Evolutionary conservation across 805 yeast genomes (phyloP).

Genomic region (Candida verbasci): DNA sequence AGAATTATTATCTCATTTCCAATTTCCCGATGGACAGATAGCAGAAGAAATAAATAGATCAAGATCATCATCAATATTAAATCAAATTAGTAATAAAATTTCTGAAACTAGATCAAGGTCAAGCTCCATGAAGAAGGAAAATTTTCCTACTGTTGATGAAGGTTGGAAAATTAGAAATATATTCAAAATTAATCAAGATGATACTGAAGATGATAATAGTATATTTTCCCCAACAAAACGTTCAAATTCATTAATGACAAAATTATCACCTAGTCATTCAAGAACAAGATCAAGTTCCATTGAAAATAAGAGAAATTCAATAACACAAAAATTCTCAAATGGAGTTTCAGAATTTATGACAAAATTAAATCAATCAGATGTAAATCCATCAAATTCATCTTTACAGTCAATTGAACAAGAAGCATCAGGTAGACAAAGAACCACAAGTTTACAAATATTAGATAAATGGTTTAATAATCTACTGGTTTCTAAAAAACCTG

Average conservation of each 20-base stretch:
- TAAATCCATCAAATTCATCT: slow-evolving; percentile 25
- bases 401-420: slow-evolving; percentile 26
- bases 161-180: slow-evolving; percentile 28
- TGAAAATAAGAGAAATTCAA: slow-evolving; percentile 26
- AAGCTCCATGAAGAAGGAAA: slow-evolving; percentile 26
- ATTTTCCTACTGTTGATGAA: slow-evolving; percentile 21
- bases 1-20: slow-evolving; percentile 20
- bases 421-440: slow-evolving; percentile 20
- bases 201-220: slow-evolving; percentile 6
- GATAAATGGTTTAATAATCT: slow-evolving; percentile 41
- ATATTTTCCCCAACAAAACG: slow-evolving; percentile 5
- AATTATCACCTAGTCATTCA: slow-evolving; percentile 31
- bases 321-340: slow-evolving; percentile 35
- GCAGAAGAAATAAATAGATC: slow-evolving; percentile 23
- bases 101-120: slow-evolving; percentile 33
- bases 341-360: slow-evolving; percentile 42
- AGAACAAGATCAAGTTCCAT: slow-evolving; percentile 37
- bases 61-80: slow-evolving; percentile 36
- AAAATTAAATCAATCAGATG: slow-evolving; percentile 25
- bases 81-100: slow-evolving; percentile 27
- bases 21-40: slow-evolving; percentile 24
- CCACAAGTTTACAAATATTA: slow-evolving; percentile 38
- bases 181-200: slow-evolving; percentile 24
- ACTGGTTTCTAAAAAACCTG: slow-evolving; percentile 8
- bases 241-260: slow-evolving; percentile 21